Percentiles rank a stretch among this genome's conserved stretches.
Conservation (phyloP, 495 filamentous ascomycete genomes). For the Hypoxylon crocopeplum region DNA sequence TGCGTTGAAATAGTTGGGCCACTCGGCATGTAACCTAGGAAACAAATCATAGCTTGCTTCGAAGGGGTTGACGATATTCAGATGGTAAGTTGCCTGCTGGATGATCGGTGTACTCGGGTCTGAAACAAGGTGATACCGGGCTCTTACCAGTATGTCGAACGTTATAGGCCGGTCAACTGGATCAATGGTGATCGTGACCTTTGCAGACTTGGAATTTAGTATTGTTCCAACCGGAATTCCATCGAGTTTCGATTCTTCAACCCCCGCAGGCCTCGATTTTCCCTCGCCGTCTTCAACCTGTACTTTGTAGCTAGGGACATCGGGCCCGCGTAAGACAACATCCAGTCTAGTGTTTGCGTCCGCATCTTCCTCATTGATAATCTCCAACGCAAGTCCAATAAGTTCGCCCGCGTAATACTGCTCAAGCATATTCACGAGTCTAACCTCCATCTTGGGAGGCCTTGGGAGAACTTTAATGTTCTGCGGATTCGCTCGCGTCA, state of each 20-base stretch:
- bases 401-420: constrained; percentile 86
- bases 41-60: constrained; percentile 86
- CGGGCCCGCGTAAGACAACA: constrained; percentile 69
- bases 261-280: constrained; percentile 30
- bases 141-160: constrained; percentile 73
- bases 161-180: constrained; percentile 61
- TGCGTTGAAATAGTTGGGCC: constrained; percentile 82
- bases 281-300: constrained; percentile 45
- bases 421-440: constrained; percentile 61
- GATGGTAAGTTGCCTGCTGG: constrained; percentile 67
- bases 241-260: constrained; percentile 45
- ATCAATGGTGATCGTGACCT: constrained; percentile 53
- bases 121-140: constrained; percentile 77
- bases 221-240: constrained; percentile 54
- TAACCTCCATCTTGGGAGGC: constrained; percentile 88
- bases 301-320: constrained; percentile 56
- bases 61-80: constrained; percentile 82
- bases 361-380: constrained; percentile 85
- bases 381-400: constrained; percentile 68
- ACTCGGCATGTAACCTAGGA: constrained; percentile 77
- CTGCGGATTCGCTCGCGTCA: constrained; percentile 57
- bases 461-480: constrained; percentile 78
- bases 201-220: constrained; percentile 53
- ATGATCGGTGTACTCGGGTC: constrained; percentile 85
- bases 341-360: constrained; percentile 74